Evolutionary conservation across 805 yeast species (phyloP), one percentile per base, ranked within the genome.

Genomic region (Starmerella cellae): DNA sequence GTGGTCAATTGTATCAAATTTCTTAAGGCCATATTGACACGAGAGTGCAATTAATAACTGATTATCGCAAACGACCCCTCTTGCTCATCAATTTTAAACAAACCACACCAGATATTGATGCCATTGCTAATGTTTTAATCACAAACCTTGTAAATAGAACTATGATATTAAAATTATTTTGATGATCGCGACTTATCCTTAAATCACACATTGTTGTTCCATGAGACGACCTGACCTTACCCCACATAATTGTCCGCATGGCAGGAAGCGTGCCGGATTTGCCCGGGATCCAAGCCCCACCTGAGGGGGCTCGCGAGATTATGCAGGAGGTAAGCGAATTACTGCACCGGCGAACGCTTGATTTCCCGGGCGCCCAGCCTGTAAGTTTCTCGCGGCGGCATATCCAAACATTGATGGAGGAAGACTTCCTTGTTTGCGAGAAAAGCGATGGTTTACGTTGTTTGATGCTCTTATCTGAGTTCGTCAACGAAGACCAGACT

Each of bases 371-470:
- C 0, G 78, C 95, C 1, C 98, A 93, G 61, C 99, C 99, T 0
- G 82, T 88, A 2, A 82, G 95, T 21, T 87, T 91, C 57, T 77
- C 82, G 34, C 68, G 83, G 42, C 65, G 69, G 27, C 95, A 88
- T 61, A 66, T 91, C 20, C 73, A 74, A 37, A 73, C 76, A 27
- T 64, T 91, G 37, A 58, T 70, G 56, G 62, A 69, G 3, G 76
- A 77, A 45, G 97, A 93, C 55, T 91, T 87, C 57, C 78, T 77
- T 51, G 98, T 91, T 0, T 93, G 98, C 64, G 99, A 91, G 56
- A 91, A 91, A 59, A 75, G 91, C 0, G 98, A 91, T 61, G 99
- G 99, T 0, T 65, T 88, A 38, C 67, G 99, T 41, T 84, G 93
- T 45, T 64, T 91, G 41, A 67, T 91, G 68, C 70, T 73, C 49